Evolutionary conservation across 305 asterid genomes (phyloP), one percentile per base, ranked within the genome.

Genomic region (Fraxinus xanthoxyloides): DNA sequence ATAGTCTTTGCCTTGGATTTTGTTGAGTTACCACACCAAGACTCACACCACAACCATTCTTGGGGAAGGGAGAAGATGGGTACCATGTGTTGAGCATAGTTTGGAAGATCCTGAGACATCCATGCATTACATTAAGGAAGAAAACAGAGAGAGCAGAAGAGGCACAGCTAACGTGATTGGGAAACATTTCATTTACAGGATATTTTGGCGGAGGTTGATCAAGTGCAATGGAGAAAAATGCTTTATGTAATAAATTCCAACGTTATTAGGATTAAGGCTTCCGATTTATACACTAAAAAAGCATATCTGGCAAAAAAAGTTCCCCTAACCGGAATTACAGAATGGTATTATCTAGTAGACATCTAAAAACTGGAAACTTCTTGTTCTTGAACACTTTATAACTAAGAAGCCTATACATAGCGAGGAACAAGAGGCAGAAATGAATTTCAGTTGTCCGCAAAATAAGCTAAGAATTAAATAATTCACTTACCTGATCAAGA

Each of bases 21-120:
- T 7, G 98, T 94, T 24, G 94, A 85, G 61, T 96, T 94, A 26
- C 98, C 98, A 83, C 98, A 96, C 98, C 98, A 96, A 21, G 99
- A 96, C 93, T 96, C 99, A 19, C 99, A 94, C 99, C 99, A 96
- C 77, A 96, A 91, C 98, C 99, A 96, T 88, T 96, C 98, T 91
- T 96, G 99, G 63, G 98, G 99, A 70, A 96, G 95, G 13, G 99
- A 96, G 87, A 91, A 92, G 87, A 96, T 94, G 81, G 98, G 98
- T 32, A 96, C 98, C 90, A 92, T 87, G 82, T 96, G 98, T 87
- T 96, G 98, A 54, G 99, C 99, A 83, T 94, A 96, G 89, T 96
- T 96, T 7, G 99, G 99, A 88, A 96, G 97, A 91, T 96, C 98
- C 98, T 96, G 90, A 84, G 82, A 84, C 65, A 54, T 67, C 81